phyloP scores from a whole-genome alignment of 257 asterid species.

The Haberlea rhodopensis region DNA sequence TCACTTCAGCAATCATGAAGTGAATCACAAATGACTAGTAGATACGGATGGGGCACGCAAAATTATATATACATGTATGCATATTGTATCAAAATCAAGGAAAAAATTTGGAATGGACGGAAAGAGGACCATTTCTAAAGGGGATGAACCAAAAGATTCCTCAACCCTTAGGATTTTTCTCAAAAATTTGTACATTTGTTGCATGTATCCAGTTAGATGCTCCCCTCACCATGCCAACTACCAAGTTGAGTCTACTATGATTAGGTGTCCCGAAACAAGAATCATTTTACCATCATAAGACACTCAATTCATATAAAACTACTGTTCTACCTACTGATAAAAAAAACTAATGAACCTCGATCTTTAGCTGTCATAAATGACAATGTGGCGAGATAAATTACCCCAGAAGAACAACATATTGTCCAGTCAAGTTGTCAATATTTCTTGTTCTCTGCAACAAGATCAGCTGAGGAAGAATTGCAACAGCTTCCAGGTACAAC shows the following conservation, averaged over 20 bases:
- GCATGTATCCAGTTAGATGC: not conserved
- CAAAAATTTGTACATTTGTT: not conserved
- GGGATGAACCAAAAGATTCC: not conserved
- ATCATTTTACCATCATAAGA: conserved; percentile 2
- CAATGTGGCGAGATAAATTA: conserved; percentile 25
- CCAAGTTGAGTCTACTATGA: not conserved
- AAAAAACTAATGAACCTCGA: conserved; percentile 1
- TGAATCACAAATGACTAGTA: too few species aligned
- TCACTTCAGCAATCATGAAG: too few species aligned
- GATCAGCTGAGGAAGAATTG: conserved; percentile 85
- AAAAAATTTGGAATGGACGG: too few species aligned
- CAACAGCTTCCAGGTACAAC: conserved; percentile 79
- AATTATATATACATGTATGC: too few species aligned
- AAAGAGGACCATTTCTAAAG: not conserved
- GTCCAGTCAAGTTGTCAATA: conserved; percentile 88
- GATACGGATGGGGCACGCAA: too few species aligned
- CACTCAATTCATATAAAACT: conserved; percentile 3
- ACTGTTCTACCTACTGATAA: too few species aligned
- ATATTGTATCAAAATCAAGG: too few species aligned
- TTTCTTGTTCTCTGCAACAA: conserved; percentile 83
- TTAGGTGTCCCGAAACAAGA: not conserved
- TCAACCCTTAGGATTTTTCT: not conserved
- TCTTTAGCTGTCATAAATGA: not conserved
- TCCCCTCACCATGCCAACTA: not conserved
- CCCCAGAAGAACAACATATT: conserved; percentile 83